Evolutionary conservation across 2,329 filamentous ascomycete genomes (phyloP), one percentile per base, ranked within the genome.

Genomic region (Celoporthe dispersa): DNA sequence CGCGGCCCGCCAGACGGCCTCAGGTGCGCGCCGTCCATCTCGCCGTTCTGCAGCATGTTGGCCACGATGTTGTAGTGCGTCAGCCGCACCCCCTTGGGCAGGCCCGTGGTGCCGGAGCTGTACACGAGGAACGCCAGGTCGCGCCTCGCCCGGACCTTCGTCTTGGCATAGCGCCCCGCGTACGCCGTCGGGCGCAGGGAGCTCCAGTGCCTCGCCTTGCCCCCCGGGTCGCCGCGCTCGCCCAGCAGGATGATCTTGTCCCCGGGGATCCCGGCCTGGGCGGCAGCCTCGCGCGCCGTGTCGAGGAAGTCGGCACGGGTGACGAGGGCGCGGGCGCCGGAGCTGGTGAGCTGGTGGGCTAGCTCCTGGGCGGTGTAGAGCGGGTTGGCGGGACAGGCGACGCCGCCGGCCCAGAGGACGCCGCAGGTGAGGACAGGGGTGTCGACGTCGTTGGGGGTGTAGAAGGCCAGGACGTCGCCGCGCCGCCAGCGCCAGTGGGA

Each of bases 81-180:
- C 41, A 98, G 84, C 87, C 93, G 92, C 19, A 98, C 95, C 22
- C 94, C 95, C 80, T 98, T 98, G 0, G 95, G 94, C 65, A 94
- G 83, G 1, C 95, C 95, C 0, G 95, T 98, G 0, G 95, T 98
- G 9, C 95, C 95, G 9, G 91, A 94, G 64, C 91, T 94, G 79
- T 97, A 98, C 0, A 97, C 93, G 69, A 98, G 81, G 76, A 96
- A 97, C 0, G 93, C 91, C 35, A 96, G 79, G 77, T 97, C 94
- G 69, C 89, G 90, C 64, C 86, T 85, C 0, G 93, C 88, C 64
- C 92, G 84, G 66, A 94, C 81, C 75, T 87, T 89, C 5, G 89
- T 83, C 66, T 70, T 74, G 25, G 88, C 84, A 75, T 87, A 89
- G 73, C 87, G 84, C 2, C 85, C 83, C 0, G 86, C 83, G 3